Percentiles rank a stretch among this genome's conserved stretches.
Evolutionary conservation across 164 flowering plant genomes (phyloP).

Genomic region (Vitis riparia): DNA sequence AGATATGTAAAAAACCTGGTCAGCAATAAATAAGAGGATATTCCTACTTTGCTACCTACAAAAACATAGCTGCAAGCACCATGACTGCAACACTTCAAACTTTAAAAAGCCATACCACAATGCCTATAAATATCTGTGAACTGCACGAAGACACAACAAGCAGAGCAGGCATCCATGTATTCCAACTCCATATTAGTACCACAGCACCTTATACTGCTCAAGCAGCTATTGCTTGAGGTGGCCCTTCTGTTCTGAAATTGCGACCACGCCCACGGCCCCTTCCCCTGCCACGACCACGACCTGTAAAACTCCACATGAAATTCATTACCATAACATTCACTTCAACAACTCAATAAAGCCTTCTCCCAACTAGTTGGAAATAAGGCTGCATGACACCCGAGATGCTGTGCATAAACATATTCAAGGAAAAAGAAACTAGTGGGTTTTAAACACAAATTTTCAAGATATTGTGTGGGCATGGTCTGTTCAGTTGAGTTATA

Average conservation of each 20-base stretch:
- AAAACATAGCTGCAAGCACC: background rate
- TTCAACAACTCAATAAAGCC: background rate
- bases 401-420: background rate
- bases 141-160: too few species aligned
- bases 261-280: constrained; percentile 13
- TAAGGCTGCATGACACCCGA: background rate
- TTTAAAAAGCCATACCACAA: background rate
- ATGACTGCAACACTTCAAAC: background rate
- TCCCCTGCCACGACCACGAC: constrained; percentile 25
- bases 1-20: background rate
- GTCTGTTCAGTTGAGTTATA: too few species aligned
- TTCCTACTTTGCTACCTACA: constrained; percentile 1
- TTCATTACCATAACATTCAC: background rate
- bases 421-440: background rate
- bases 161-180: too few species aligned
- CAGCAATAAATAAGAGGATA: background rate
- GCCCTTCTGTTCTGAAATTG: background rate
- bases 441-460: background rate
- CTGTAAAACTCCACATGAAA: constrained; percentile 9
- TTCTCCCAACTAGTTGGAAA: background rate
- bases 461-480: too few species aligned
- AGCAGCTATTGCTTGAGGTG: background rate
- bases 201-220: background rate
- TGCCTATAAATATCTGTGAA: background rate
- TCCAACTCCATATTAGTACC: too few species aligned